Conservation (phyloP, 2,329 filamentous ascomycete genomes). For the Periconia sp. region DNA sequence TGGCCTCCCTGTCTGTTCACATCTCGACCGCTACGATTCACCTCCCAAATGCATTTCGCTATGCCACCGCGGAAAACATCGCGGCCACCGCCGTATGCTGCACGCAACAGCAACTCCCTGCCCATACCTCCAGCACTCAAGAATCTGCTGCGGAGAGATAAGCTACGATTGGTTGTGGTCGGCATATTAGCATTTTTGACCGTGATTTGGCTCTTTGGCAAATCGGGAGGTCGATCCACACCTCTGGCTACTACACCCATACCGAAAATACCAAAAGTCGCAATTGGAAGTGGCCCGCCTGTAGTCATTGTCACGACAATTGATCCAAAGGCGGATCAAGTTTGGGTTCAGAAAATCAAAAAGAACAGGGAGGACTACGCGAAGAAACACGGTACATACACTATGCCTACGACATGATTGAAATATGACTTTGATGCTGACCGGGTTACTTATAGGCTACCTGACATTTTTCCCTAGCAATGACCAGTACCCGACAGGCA, state of each 20-base stretch:
- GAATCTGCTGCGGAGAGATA: slow-evolving; percentile 57
- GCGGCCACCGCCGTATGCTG: slow-evolving; percentile 70
- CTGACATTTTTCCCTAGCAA: slow-evolving; percentile 77
- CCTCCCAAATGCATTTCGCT: slow-evolving; percentile 73
- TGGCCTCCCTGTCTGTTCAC: slow-evolving; percentile 23
- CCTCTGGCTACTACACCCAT: neutral
- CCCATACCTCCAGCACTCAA: slow-evolving; percentile 50
- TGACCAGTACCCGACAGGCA: slow-evolving; percentile 72
- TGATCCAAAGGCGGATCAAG: slow-evolving; percentile 66
- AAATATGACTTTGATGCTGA: neutral
- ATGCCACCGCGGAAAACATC: slow-evolving; percentile 84
- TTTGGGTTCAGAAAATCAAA: slow-evolving; percentile 72
- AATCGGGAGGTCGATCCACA: slow-evolving; percentile 20
- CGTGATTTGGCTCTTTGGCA: slow-evolving; percentile 39
- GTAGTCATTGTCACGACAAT: slow-evolving; percentile 84
- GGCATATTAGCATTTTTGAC: slow-evolving; percentile 59
- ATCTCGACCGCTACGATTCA: slow-evolving; percentile 12
- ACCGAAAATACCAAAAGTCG: slow-evolving; percentile 28
- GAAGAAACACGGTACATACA: slow-evolving; percentile 72
- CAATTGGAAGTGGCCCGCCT: slow-evolving; percentile 51
- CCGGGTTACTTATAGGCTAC: slow-evolving; percentile 65
- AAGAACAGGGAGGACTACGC: slow-evolving; percentile 87
- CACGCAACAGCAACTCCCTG: slow-evolving; percentile 54
- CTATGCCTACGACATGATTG: neutral
- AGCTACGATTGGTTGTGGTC: slow-evolving; percentile 60